Evolutionary conservation across 2,329 filamentous ascomycete genomes (phyloP).

Genomic region (Colletotrichum kahawae): DNA sequence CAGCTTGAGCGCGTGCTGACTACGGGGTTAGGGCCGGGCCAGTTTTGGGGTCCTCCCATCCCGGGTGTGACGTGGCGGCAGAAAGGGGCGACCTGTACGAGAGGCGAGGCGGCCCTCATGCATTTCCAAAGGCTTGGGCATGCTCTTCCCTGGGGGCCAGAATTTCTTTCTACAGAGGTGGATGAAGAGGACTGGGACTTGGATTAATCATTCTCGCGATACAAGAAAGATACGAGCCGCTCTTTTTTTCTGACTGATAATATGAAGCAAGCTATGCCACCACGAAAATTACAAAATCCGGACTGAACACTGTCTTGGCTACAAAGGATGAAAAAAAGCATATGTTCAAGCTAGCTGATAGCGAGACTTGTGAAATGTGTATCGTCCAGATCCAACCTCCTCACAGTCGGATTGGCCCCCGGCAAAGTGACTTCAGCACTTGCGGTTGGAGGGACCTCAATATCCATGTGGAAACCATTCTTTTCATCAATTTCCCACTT

Average conservation of each 20-base stretch:
- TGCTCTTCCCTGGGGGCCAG: background rate
- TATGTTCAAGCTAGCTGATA: background rate
- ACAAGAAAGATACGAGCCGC: too few species aligned
- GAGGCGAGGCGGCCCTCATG: background rate
- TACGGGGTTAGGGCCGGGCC: background rate
- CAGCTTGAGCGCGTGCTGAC: background rate
- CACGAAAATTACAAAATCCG: background rate
- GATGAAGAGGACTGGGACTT: background rate
- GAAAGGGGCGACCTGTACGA: background rate
- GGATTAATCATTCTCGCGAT: too few species aligned
- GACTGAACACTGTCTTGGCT: too few species aligned
- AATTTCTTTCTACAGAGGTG: background rate
- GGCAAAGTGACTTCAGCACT: background rate
- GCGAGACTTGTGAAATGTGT: background rate
- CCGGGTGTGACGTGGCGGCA: background rate
- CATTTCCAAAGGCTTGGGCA: background rate
- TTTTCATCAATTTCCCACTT: slow-evolving; percentile 30
- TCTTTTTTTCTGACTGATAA: background rate
- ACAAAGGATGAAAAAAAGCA: background rate
- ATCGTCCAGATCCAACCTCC: background rate
- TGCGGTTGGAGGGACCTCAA: background rate
- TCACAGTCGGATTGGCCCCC: background rate
- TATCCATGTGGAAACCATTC: background rate
- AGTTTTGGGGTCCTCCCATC: background rate
- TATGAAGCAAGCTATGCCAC: background rate